phyloP scores from a whole-genome alignment of 805 yeast genomes.

The Suhomyces canberraensis region DNA sequence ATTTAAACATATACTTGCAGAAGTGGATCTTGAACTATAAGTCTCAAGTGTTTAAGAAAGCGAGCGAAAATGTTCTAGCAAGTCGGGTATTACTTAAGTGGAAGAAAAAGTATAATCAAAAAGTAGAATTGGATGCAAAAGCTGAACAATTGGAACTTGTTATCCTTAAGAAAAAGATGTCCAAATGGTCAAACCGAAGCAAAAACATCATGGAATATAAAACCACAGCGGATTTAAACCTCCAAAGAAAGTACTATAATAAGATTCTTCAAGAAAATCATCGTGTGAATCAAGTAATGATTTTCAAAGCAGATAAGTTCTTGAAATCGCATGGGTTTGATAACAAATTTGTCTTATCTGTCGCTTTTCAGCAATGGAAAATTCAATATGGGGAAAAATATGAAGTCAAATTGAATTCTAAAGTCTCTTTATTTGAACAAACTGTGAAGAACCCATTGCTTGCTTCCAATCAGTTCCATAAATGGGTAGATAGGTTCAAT shows the following conservation, averaged over 20 bases:
- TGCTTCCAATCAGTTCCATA: constrained; percentile 9
- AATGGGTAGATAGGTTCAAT: constrained; percentile 24
- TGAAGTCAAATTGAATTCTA: constrained; percentile 16
- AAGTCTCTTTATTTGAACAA: constrained; percentile 16
- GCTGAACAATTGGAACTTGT: constrained; percentile 4
- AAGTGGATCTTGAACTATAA: background rate
- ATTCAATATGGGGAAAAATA: constrained; percentile 15
- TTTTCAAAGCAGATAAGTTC: background rate
- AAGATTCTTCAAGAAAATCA: constrained; percentile 2
- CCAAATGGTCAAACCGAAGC: constrained; percentile 7
- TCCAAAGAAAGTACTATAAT: constrained; percentile 19
- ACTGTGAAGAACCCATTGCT: constrained; percentile 12
- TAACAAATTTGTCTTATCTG: constrained; percentile 4
- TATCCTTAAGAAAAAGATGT: too few species aligned
- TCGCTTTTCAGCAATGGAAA: constrained; percentile 22
- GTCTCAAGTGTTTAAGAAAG: background rate
- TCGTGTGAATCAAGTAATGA: background rate
- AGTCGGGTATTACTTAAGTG: too few species aligned
- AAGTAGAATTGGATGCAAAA: background rate
- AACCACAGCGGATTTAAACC: constrained; percentile 16
- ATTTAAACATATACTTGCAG: background rate
- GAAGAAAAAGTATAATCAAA: background rate
- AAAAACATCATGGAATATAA: constrained; percentile 6
- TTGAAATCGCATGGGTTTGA: background rate
- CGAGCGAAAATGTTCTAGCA: too few species aligned